Conservation (phyloP, 192 early-diverging fungal species). For the Blastocladiella britannica region DNA sequence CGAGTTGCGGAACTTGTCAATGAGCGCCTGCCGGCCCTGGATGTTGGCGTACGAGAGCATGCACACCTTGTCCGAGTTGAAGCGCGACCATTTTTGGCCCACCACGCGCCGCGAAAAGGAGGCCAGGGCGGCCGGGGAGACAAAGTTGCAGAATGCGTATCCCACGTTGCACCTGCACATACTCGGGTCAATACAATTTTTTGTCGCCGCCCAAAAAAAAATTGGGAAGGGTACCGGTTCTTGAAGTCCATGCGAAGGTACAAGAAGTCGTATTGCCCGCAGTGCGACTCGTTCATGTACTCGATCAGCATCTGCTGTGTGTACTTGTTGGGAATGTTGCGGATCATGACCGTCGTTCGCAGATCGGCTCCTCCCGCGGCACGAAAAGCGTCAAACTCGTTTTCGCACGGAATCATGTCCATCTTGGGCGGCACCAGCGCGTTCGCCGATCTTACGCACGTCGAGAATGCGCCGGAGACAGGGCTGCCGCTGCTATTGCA, state of each 20-base stretch:
- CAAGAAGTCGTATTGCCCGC: slow-evolving; percentile 45
- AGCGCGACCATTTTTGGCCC: slow-evolving; percentile 55
- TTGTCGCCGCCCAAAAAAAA: too few relatives aligned
- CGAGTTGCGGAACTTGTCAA: slow-evolving; percentile 64
- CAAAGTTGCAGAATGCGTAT: slow-evolving; percentile 55
- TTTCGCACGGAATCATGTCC: not conserved
- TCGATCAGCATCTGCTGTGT: slow-evolving; percentile 60
- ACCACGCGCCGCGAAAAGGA: slow-evolving; percentile 42
- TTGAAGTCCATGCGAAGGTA: slow-evolving; percentile 76
- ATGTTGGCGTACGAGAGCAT: slow-evolving; percentile 57
- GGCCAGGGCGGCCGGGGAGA: slow-evolving; percentile 31
- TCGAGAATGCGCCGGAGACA: too few relatives aligned
- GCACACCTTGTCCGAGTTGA: slow-evolving; percentile 62
- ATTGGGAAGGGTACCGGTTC: too few relatives aligned
- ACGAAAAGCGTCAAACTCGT: slow-evolving; percentile 5
- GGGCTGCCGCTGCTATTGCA: too few relatives aligned
- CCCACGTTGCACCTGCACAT: slow-evolving; percentile 80
- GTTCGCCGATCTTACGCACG: slow-evolving; percentile 5
- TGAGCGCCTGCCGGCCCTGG: slow-evolving; percentile 44
- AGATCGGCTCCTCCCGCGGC: slow-evolving; percentile 24
- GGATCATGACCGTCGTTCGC: slow-evolving; percentile 66
- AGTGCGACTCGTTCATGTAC: slow-evolving; percentile 48
- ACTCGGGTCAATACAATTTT: too few relatives aligned
- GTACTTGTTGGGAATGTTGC: slow-evolving; percentile 76
- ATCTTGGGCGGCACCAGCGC: too few relatives aligned